Evolutionary conservation across 768 basidiomycete genomes (phyloP).

Genomic region (Lactarius psammicola): DNA sequence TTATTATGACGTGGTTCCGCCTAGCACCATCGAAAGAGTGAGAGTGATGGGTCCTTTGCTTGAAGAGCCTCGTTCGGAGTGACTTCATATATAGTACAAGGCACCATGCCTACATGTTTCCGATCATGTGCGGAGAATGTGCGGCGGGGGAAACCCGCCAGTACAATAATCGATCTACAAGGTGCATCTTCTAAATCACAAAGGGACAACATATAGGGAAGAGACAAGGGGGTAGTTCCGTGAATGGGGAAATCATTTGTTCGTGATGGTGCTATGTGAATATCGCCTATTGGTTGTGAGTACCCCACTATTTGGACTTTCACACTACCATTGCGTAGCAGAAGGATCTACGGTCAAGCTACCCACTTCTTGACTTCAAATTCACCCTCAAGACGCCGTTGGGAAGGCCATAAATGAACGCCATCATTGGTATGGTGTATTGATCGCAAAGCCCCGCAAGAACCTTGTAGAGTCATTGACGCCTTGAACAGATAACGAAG

Average conservation of each 20-base stretch:
- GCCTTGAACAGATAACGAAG: too few species aligned
- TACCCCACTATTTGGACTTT: neutral
- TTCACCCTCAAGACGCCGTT: neutral
- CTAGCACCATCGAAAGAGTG: too few species aligned
- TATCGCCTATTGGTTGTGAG: neutral
- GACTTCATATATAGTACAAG: neutral
- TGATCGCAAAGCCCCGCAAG: too few species aligned
- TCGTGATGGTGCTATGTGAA: neutral
- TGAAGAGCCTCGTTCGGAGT: too few species aligned
- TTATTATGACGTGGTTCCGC: too few species aligned
- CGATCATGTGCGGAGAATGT: neutral
- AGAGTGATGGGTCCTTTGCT: neutral
- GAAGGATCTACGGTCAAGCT: neutral
- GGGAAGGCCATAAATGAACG: neutral
- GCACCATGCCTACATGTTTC: neutral
- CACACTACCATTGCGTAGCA: neutral
- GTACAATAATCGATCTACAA: neutral
- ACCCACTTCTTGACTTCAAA: neutral
- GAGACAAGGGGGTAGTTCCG: neutral
- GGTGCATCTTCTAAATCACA: neutral
- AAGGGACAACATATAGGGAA: neutral
- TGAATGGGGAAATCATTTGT: neutral
- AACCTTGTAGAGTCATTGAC: too few species aligned
- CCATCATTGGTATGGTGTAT: neutral
- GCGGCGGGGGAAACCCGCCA: neutral